phyloP scores from a whole-genome alignment of 164 flowering plant genomes.

The Pachysandra terminalis region DNA sequence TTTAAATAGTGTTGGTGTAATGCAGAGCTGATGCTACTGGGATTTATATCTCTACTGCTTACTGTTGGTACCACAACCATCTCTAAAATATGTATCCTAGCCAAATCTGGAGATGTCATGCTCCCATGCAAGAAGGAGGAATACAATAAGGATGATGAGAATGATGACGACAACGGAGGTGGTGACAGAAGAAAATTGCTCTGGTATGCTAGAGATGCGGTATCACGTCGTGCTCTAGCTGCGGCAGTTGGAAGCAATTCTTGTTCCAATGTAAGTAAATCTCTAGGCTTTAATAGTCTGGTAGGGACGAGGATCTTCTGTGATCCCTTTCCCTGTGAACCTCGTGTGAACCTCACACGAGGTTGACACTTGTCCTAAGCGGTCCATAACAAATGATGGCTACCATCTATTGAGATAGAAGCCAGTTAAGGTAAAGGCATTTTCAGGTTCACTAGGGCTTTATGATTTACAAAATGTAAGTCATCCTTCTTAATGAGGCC shows the following conservation, averaged over 20 bases:
- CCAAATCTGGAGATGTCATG: constrained; percentile 31
- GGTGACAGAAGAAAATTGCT: constrained; percentile 34
- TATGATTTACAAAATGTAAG: too few species aligned
- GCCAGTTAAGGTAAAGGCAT: too few species aligned
- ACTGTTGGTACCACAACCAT: constrained; percentile 43
- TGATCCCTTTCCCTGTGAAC: too few species aligned
- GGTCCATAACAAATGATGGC: too few species aligned
- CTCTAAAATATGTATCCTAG: constrained; percentile 48
- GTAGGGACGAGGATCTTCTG: too few species aligned
- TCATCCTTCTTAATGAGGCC: too few species aligned
- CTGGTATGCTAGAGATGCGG: constrained; percentile 23
- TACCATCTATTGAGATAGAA: too few species aligned
- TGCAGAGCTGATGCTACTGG: constrained; percentile 73
- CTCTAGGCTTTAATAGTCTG: too few species aligned
- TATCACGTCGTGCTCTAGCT: constrained; percentile 43
- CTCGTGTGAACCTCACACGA: too few species aligned
- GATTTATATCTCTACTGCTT: constrained; percentile 64
- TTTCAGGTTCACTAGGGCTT: too few species aligned
- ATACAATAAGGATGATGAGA: neutral
- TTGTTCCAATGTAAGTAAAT: constrained; percentile 28
- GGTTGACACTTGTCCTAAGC: too few species aligned
- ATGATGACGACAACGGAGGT: neutral
- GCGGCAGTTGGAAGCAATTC: constrained; percentile 21
- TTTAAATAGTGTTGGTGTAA: too few species aligned
- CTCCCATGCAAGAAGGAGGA: constrained; percentile 46